These are phyloP conservation scores for Physaria fendleri DNA, from an alignment of 345 rosid species.

Conservation along the genomic window DNA sequence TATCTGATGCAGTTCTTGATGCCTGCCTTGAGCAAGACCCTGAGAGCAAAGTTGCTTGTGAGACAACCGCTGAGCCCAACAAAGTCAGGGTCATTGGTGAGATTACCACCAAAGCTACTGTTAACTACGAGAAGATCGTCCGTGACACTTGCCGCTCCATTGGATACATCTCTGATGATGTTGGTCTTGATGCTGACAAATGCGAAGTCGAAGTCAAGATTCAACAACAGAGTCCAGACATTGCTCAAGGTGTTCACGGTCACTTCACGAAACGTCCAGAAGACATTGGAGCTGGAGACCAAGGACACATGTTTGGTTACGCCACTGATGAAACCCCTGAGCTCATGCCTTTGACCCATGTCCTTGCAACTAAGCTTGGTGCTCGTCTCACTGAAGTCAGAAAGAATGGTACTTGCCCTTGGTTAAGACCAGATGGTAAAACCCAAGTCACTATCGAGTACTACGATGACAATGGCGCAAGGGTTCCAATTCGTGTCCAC, in stretches of 20 bases:
- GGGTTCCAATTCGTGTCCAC: conserved; percentile 37
- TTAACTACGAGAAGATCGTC: conserved; percentile 35
- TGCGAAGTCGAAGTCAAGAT: conserved; percentile 36
- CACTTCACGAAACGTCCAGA: conserved; percentile 35
- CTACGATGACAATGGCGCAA: conserved; percentile 32
- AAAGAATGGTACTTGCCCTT: conserved; percentile 35
- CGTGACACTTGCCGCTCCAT: conserved; percentile 39
- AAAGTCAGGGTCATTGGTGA: conserved; percentile 38
- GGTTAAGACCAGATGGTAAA: conserved; percentile 35
- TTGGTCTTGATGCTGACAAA: conserved; percentile 38
- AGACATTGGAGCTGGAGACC: conserved; percentile 38
- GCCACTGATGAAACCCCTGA: conserved; percentile 37
- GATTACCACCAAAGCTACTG: conserved; percentile 33
- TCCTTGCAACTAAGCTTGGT: conserved; percentile 36
- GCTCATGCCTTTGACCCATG: conserved; percentile 35
- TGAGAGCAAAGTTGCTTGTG: conserved; percentile 38
- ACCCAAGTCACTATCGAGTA: conserved; percentile 39
- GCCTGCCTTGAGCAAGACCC: conserved; percentile 41
- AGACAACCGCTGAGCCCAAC: conserved; percentile 35
- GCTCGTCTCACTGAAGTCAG: conserved; percentile 33
- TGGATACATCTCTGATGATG: conserved; percentile 34
- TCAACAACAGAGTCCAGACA: conserved; percentile 71
- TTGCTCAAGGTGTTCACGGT: conserved; percentile 38
- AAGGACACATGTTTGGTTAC: conserved; percentile 34
- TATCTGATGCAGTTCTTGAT: conserved; percentile 36